Percentiles rank a stretch among this genome's conserved stretches.
Conservation (phyloP, 2,329 filamentous ascomycete genomes). For the Cladosporium sp. region DNA sequence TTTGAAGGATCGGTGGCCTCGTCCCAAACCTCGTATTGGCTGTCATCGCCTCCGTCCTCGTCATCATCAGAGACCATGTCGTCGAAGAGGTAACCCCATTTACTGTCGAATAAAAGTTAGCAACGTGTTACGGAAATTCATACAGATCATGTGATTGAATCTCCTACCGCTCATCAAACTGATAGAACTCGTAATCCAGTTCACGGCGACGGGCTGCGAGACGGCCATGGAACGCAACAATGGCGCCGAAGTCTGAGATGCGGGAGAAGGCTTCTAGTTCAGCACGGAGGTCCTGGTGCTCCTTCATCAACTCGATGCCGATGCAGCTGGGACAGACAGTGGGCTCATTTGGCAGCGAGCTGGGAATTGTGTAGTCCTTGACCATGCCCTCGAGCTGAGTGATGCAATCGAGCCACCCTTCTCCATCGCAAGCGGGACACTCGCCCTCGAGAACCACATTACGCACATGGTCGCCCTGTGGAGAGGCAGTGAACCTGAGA, state of each 20-base stretch:
- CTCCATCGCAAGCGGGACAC: conserved; percentile 25
- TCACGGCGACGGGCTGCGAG: conserved; percentile 26
- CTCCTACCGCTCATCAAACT: conserved; percentile 33
- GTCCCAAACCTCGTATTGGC: conserved; percentile 28
- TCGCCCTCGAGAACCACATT: conserved; percentile 15
- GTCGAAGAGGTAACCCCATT: conserved; percentile 33
- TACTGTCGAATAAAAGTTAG: not conserved
- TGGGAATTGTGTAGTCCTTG: conserved; percentile 27
- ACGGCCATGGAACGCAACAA: conserved; percentile 25
- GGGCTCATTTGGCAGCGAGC: conserved; percentile 22
- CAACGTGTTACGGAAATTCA: not conserved
- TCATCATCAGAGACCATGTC: conserved; percentile 28
- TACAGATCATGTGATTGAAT: not conserved
- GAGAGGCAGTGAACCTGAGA: conserved; percentile 23
- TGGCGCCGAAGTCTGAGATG: conserved; percentile 17
- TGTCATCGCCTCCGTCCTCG: conserved; percentile 17
- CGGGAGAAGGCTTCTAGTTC: conserved; percentile 21
- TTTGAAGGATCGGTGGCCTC: conserved; percentile 33
- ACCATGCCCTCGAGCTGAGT: conserved; percentile 25
- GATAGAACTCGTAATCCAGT: conserved; percentile 28
- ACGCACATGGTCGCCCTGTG: conserved; percentile 29
- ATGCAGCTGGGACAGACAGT: conserved; percentile 35
- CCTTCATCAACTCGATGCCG: conserved; percentile 27
- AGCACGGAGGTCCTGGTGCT: conserved; percentile 30
- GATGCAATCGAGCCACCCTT: conserved; percentile 28